Base-by-base conservation (phyloP, 1,139 yeast genomes). In the Yamadazyma diddensiae region DNA sequence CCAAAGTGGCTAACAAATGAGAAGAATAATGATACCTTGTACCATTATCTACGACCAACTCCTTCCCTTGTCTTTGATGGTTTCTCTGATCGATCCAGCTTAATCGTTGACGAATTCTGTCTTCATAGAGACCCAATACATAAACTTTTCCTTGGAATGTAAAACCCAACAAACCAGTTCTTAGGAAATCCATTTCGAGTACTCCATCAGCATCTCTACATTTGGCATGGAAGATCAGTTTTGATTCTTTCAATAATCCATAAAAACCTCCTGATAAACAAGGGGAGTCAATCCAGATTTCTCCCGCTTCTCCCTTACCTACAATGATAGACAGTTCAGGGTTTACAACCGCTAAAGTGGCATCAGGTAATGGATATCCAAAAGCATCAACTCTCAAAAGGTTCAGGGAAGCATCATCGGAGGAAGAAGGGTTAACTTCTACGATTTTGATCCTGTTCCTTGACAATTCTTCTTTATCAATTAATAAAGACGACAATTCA, bases 281-380 rank as follows among this genome's bases (percentile, higher is more conserved):
- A 2, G 92, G 94, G 38, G 90, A 79, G 52, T 87, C 95, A 15
- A 92, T 85, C 98, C 98, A 94, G 21, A 92, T 82, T 55, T 92
- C 99, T 15, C 98, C 98, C n/a, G 94, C 83, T 43, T 84, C 90
- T 46, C 86, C 77, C 29, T 70, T 77, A 3, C 76, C 73, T 3
- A 85, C 80, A 13, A 87, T 60, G 4, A 77, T 59, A 20, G 80
- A 72, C 39, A 86, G 83, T 43, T 94, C 98, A 0, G 98, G 97
- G 52, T 94, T 88, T 0, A 92, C 97, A 21, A 92, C 79, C 0
- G 97, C 97, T 26, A 92, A 58, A 0, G 95, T 86, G 1, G 97
- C 92, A 60, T 90, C 97, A 0, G 97, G 96, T 2, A 92, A 59
- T 0, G 98, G 98, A 48, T 72, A 87, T 0, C 98, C 98, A 65